These are phyloP conservation scores for Vicia villosa DNA, from an alignment of 306 rosid species.

Conservation along the genomic window DNA sequence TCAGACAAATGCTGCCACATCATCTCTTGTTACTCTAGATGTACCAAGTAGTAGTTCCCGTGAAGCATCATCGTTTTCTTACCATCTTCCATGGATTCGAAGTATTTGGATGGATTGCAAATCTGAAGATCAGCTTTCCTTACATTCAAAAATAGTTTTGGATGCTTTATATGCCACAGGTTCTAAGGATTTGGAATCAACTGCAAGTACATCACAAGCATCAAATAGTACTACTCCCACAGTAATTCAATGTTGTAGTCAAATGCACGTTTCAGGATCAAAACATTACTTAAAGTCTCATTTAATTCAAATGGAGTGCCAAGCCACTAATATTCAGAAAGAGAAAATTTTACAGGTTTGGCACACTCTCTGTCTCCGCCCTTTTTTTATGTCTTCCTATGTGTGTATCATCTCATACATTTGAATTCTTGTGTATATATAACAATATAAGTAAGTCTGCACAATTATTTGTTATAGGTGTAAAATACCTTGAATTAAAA, in stretches of 20 bases:
- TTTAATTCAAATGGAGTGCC: slow-evolving; percentile 28
- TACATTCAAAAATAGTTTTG: neutral
- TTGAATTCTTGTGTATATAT: too few relatives aligned
- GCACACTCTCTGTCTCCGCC: neutral
- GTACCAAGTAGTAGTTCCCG: neutral
- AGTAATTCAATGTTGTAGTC: neutral
- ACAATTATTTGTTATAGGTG: too few relatives aligned
- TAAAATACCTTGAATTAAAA: too few relatives aligned
- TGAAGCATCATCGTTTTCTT: neutral
- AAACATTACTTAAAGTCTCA: neutral
- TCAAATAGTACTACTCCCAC: neutral
- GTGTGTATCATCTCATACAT: neutral
- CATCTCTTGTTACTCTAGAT: neutral
- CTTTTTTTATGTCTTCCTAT: neutral
- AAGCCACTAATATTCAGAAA: neutral
- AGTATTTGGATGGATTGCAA: slow-evolving; percentile 9
- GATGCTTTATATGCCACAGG: neutral
- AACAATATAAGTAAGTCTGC: too few relatives aligned
- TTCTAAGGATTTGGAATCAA: neutral
- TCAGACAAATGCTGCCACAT: neutral
- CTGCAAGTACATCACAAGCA: slow-evolving; percentile 19
- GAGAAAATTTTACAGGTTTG: slow-evolving; percentile 25
- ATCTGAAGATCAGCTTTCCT: slow-evolving; percentile 8
- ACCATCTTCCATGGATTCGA: slow-evolving; percentile 1
- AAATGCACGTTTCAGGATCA: neutral